Evolutionary conservation across 2,329 filamentous ascomycete genomes (phyloP), one percentile per base, ranked within the genome.

Genomic region (Metarhizium sp.): DNA sequence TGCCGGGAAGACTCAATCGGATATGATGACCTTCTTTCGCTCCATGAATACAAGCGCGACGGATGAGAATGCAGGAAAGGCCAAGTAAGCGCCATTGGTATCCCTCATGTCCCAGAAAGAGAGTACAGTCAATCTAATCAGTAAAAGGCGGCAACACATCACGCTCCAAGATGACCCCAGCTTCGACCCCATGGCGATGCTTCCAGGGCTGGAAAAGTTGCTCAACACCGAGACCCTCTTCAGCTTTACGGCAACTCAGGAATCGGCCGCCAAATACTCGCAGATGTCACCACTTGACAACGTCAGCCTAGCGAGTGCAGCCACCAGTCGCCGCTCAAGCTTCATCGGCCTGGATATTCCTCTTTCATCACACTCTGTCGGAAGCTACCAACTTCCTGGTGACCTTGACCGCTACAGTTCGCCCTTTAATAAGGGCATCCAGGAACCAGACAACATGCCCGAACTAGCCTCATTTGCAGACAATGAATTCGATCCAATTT

Each of bases 131-230:
- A 25, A 6, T 16, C 13, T 48, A 14, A 48, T 32, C 38, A 58
- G 55, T 56, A 20, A 16, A 60, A 96, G 90, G 62, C 84, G 81
- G 5, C 83, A 88, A 29, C 85, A 92, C 61, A 84, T 96, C 55
- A 75, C 90, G 3, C 76, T 97, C 2, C 76, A 81, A 54, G 90
- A 97, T 63, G 92, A 97, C 64, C 90, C 91, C 0, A 78, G 82
- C 46, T 96, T 97, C 57, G 71, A 73, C 52, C 64, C 67, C 4
- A 58, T 64, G 55, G 64, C 59, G 47, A 56, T 59, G 11, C 54
- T 71, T 11, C 69, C 71, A 38, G 64, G 64, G 6, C 55, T 73
- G 32, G 67, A 58, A 6, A 55, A 72, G 30, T 59, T 70, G 16
- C 59, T 78, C 36, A 71, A 70, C 42, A 64, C 66, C 29, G 66